Percentiles rank a stretch among this genome's conserved stretches.
phyloP scores from a whole-genome alignment of 257 asterid genomes.

The Solanum pennellii region DNA sequence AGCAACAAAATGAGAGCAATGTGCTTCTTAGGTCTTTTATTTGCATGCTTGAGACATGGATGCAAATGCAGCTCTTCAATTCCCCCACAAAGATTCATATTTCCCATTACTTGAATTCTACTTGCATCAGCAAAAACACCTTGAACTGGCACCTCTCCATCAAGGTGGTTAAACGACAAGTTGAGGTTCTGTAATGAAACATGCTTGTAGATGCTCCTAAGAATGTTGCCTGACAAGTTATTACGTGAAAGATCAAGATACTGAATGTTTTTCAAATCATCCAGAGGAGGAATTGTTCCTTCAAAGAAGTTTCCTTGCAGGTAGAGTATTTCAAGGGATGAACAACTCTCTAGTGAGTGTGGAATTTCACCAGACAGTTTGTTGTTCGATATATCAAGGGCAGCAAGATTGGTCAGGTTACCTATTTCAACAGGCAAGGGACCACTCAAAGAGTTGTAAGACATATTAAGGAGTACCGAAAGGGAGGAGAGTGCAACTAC shows the following conservation, averaged over 20 bases:
- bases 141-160: slow-evolving; percentile 26
- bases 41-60: slow-evolving; percentile 15
- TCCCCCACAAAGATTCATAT: slow-evolving; percentile 38
- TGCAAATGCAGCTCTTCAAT: slow-evolving; percentile 16
- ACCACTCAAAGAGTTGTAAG: slow-evolving; percentile 29
- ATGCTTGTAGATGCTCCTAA: slow-evolving; percentile 9
- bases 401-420: slow-evolving; percentile 27
- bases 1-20: slow-evolving; percentile 5
- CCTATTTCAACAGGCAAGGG: slow-evolving; percentile 26
- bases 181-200: slow-evolving; percentile 17
- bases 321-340: slow-evolving; percentile 17
- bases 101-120: slow-evolving; percentile 16
- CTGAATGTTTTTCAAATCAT: slow-evolving; percentile 11
- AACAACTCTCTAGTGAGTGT: slow-evolving; percentile 18
- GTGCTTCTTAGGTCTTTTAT: slow-evolving; percentile 2
- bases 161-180: slow-evolving; percentile 34
- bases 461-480: slow-evolving; percentile 12
- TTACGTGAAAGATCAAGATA: slow-evolving; percentile 31
- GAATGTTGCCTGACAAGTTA: slow-evolving; percentile 26
- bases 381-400: slow-evolving; percentile 28
- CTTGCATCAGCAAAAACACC: slow-evolving; percentile 29
- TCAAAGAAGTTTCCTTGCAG: slow-evolving; percentile 20
- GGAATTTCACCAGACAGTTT: slow-evolving; percentile 32
- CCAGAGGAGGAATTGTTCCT: slow-evolving; percentile 27
- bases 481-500: slow-evolving; percentile 17